These are phyloP conservation scores for Achlya hypogyna DNA, from an alignment of 352 stramenopile species.

Conservation along the genomic window DNA sequence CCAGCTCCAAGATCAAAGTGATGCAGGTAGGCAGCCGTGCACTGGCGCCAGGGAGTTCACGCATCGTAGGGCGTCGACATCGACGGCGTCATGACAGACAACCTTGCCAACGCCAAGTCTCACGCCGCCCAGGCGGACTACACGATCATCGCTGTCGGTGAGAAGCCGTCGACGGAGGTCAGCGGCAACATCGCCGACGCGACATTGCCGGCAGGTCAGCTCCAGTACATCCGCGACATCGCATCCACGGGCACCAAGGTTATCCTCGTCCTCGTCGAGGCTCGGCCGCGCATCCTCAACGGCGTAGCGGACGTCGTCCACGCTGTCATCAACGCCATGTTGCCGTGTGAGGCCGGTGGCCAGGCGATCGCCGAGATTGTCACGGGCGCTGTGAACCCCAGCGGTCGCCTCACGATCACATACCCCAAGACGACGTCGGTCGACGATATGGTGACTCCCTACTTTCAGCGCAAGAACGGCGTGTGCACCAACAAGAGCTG, in stretches of 20 bases:
- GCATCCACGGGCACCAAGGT: slow-evolving; percentile 61
- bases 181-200: slow-evolving; percentile 74
- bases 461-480: slow-evolving; percentile 2
- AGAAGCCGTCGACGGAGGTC: slow-evolving; percentile 73
- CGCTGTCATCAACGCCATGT: slow-evolving; percentile 66
- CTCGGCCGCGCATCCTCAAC: slow-evolving; percentile 61
- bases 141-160: slow-evolving; percentile 69
- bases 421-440: slow-evolving; percentile 57
- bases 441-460: slow-evolving; percentile 3
- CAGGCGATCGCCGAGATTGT: slow-evolving; percentile 75
- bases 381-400: slow-evolving; percentile 65
- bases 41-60: too few species aligned
- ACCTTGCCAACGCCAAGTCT: slow-evolving; percentile 40
- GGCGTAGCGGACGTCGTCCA: slow-evolving; percentile 44
- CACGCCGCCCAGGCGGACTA: slow-evolving; percentile 40
- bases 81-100: slow-evolving; percentile 48
- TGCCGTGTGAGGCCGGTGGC: slow-evolving; percentile 63
- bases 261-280: slow-evolving; percentile 67
- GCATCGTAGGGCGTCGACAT: slow-evolving; percentile 41
- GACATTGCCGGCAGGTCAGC: slow-evolving; percentile 45
- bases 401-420: slow-evolving; percentile 64
- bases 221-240: slow-evolving; percentile 61
- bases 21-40: slow-evolving; percentile 28
- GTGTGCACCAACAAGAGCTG: slow-evolving; percentile 24
- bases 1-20: neutral